These are phyloP conservation scores for Saccharomyces pastorianus DNA, from an alignment of 1,139 yeast species.

Conservation along the genomic window DNA sequence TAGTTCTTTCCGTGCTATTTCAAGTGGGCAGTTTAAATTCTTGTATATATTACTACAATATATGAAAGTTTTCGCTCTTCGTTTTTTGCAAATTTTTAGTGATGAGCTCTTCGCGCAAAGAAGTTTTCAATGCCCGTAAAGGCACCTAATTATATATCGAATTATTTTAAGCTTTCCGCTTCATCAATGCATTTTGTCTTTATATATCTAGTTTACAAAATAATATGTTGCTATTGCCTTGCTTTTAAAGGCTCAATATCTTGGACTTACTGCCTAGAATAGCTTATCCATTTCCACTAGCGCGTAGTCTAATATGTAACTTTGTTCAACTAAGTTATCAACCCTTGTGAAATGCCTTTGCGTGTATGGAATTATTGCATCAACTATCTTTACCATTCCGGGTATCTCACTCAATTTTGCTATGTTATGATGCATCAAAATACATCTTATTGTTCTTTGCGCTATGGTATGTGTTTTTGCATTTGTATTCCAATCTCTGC, in stretches of 20 bases:
- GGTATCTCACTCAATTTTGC: constrained; percentile 55
- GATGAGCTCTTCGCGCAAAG: background rate
- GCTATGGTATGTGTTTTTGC: constrained; percentile 72
- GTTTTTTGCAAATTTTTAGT: background rate
- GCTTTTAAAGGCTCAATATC: background rate
- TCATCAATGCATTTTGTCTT: background rate
- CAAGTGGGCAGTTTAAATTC: background rate
- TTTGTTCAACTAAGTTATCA: constrained; percentile 75
- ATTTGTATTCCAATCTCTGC: constrained; percentile 93
- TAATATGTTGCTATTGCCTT: background rate
- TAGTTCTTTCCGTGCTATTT: background rate
- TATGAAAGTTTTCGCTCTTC: background rate
- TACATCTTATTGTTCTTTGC: constrained; percentile 62
- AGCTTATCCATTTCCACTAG: constrained; percentile 63
- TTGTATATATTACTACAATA: background rate
- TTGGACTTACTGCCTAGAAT: constrained; percentile 10
- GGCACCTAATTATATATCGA: background rate
- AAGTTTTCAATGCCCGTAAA: background rate
- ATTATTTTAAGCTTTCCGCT: background rate
- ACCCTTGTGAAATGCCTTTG: constrained; percentile 75
- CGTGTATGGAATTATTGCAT: constrained; percentile 71
- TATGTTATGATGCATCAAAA: constrained; percentile 48
- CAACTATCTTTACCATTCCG: constrained; percentile 61
- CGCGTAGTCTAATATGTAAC: constrained; percentile 77
- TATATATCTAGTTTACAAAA: background rate